Evolutionary conservation across 2,329 filamentous ascomycete species (phyloP), one percentile per base, ranked within the genome.

Genomic region (Calycina marina): DNA sequence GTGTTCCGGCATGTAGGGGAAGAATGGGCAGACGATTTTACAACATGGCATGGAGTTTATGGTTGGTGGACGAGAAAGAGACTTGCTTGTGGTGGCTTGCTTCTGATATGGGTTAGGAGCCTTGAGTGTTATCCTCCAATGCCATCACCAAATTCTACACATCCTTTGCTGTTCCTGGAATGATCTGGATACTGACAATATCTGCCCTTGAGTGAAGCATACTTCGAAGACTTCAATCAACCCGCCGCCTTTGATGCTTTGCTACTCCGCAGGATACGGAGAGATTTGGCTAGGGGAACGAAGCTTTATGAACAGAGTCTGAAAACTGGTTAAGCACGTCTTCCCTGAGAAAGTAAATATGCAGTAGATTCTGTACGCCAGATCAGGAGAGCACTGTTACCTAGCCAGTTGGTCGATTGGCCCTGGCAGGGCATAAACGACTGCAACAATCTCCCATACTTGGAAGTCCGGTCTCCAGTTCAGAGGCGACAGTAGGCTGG

Each of bases 21-120:
- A 34, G 37, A 34, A 32, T 35, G 37, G 39, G 37, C 37, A 25
- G 32, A 28, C 25, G 32, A 31, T 39, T 38, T 37, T 32, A 29
- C 32, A 35, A 22, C 40, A 42, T 43, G 38, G 39, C 39, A 39
- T 40, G 40, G 42, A 43, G 40, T 43, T 43, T 40, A 34, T 25
- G 42, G 40, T 39, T 38, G 37, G 37, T 34, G 31, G 34, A 32
- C 30, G 28, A 26, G 12, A 28, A 25, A 28, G 30, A 30, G 14
- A 25, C 16, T 37, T 22, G 12, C 12, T 22, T 10, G 14, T 16
- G 31, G 25, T 30, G 28, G 39, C 36, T 34, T 36, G 26, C 12
- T 28, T 28, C 4, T 22, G 20, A 22, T 22, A 9, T 22, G 20
- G 20, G 20, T 22, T 22, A 25, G 13, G 14, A 13, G n/a, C 11